Evolutionary conservation across 2,329 filamentous ascomycete species (phyloP).

Genomic region (Colletotrichum higginsianum): DNA sequence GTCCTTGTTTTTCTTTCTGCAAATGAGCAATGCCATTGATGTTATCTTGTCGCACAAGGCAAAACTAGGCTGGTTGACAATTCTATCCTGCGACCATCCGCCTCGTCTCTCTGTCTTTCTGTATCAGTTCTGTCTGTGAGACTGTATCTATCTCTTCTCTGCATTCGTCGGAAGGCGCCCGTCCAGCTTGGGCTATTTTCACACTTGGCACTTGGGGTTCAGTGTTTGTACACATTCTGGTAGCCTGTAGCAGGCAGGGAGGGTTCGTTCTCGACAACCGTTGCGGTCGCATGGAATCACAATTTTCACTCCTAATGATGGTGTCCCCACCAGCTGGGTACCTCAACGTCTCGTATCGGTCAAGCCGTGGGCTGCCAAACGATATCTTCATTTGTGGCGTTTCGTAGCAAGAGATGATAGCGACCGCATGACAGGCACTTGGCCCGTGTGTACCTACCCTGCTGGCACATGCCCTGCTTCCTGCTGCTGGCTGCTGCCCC

Average conservation of each 20-base stretch:
- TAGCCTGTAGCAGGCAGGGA: background rate
- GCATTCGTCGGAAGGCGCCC: background rate
- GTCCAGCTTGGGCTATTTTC: background rate
- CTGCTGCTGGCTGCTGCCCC: constrained; percentile 21
- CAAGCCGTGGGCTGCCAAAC: constrained; percentile 5
- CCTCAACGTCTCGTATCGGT: constrained; percentile 36
- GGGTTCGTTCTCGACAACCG: constrained; percentile 11
- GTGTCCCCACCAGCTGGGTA: constrained; percentile 24
- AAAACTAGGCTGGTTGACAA: background rate
- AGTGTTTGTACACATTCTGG: constrained; percentile 8
- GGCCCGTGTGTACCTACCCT: constrained; percentile 6
- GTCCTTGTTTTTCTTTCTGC: constrained; percentile 8
- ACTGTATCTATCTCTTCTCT: background rate
- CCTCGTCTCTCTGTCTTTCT: background rate
- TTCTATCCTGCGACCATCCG: background rate
- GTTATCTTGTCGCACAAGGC: constrained; percentile 12
- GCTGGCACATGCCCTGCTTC: constrained; percentile 37
- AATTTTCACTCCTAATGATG: constrained; percentile 36
- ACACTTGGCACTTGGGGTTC: background rate
- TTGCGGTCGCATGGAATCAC: constrained; percentile 20
- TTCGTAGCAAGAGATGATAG: constrained; percentile 12
- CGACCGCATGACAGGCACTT: constrained; percentile 16
- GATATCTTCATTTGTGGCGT: constrained; percentile 3
- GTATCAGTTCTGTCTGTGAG: background rate
- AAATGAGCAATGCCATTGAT: constrained; percentile 31